These are phyloP conservation scores for Candida nitratophila DNA, from an alignment of 805 yeast species.

Conservation along the genomic window DNA sequence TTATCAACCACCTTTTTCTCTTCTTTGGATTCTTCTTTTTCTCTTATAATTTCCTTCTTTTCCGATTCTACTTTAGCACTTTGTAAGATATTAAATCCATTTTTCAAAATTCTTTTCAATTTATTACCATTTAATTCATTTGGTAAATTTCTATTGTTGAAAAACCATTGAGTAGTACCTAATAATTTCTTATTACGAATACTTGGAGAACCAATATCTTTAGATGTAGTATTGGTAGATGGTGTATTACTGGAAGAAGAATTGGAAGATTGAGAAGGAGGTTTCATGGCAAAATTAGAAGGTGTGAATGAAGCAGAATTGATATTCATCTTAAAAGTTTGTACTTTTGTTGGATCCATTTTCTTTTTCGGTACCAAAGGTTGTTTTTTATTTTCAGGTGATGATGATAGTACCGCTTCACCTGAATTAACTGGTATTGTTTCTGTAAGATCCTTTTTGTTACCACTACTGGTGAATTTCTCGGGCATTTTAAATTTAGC, in stretches of 20 bases:
- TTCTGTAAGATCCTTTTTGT: conserved; percentile 4
- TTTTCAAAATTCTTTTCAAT: not conserved
- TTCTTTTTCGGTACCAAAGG: conserved; percentile 31
- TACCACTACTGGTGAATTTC: conserved; percentile 30
- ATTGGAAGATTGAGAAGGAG: conserved; percentile 9
- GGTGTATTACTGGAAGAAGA: conserved; percentile 1
- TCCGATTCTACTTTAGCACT: conserved; percentile 32
- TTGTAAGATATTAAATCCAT: conserved; percentile 44
- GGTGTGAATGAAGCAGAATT: conserved; percentile 64
- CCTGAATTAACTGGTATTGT: conserved; percentile 4
- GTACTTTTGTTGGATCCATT: conserved; percentile 46
- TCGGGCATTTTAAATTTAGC: conserved; percentile 63
- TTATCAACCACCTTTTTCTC: conserved; percentile 5
- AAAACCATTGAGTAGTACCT: not conserved
- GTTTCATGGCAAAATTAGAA: conserved; percentile 12
- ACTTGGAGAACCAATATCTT: not conserved
- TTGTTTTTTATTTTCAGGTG: not conserved
- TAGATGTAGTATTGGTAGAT: conserved; percentile 2
- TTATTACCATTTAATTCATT: not conserved
- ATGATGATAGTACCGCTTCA: conserved; percentile 2
- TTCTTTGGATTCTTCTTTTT: conserved; percentile 11
- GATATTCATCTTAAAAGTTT: conserved; percentile 64
- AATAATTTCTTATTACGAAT: not conserved
- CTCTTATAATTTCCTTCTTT: too few relatives aligned
- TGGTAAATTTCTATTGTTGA: not conserved